Evolutionary conservation across 2,329 filamentous ascomycete genomes (phyloP).

Genomic region (Aspergillus persii): DNA sequence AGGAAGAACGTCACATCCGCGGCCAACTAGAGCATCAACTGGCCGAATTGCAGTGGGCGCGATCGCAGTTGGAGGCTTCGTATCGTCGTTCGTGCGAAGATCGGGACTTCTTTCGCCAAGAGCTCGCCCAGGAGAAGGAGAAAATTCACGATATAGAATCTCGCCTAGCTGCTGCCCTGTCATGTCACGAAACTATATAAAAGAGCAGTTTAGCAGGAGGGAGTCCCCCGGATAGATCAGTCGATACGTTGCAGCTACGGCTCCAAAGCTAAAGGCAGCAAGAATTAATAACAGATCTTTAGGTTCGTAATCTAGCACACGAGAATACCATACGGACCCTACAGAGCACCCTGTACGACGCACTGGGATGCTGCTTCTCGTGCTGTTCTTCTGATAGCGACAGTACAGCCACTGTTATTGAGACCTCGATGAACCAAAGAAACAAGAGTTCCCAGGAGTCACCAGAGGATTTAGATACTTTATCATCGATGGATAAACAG

Average conservation of each 20-base stretch:
- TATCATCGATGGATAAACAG: background rate
- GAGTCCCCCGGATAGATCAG: background rate
- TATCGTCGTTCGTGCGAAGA: background rate
- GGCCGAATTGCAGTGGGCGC: background rate
- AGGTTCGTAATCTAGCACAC: background rate
- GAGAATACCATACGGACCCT: background rate
- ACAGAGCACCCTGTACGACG: background rate
- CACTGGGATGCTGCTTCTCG: background rate
- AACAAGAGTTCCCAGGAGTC: background rate
- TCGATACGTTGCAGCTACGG: background rate
- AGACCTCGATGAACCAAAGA: background rate
- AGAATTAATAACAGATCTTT: background rate
- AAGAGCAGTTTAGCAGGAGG: background rate
- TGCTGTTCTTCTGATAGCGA: constrained; percentile 1
- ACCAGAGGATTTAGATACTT: background rate
- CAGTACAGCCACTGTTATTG: background rate
- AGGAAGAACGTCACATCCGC: constrained; percentile 1
- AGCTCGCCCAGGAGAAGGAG: background rate
- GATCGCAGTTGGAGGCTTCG: background rate
- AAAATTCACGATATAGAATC: constrained; percentile 2
- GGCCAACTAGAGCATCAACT: constrained; percentile 1
- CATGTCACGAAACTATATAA: constrained; percentile 5
- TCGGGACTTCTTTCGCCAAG: background rate
- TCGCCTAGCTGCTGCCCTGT: background rate
- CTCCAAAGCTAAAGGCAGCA: background rate